phyloP scores from a whole-genome alignment of 192 early-diverging fungal genomes.

The Coemansia erecta region DNA sequence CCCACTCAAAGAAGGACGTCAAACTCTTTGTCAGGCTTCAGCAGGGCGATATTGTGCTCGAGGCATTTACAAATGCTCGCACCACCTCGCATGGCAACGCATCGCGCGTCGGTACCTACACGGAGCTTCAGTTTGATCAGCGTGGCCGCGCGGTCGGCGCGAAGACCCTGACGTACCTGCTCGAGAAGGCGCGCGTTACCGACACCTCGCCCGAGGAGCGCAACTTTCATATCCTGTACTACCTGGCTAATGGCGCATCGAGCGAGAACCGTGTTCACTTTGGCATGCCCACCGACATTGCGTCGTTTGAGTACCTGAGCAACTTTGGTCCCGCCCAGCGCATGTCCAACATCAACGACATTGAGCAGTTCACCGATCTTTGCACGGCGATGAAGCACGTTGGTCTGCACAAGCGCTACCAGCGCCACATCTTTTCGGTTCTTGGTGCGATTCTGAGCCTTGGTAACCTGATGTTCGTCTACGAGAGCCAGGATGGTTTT shows the following conservation, averaged over 20 bases:
- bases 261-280: conserved; percentile 65
- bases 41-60: conserved; percentile 68
- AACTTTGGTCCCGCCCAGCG: conserved; percentile 60
- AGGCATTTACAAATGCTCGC: conserved; percentile 76
- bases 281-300: conserved; percentile 59
- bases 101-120: conserved; percentile 78
- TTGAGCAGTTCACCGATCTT: conserved; percentile 61
- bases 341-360: conserved; percentile 70
- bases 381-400: conserved; percentile 61
- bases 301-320: conserved; percentile 44
- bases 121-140: conserved; percentile 91
- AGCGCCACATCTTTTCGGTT: conserved; percentile 78
- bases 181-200: conserved; percentile 65
- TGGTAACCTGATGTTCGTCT: conserved; percentile 82
- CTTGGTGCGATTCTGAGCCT: conserved; percentile 87
- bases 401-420: conserved; percentile 68
- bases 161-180: conserved; percentile 69
- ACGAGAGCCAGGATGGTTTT: conserved; percentile 63
- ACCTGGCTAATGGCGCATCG: conserved; percentile 75
- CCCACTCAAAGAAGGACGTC: conserved; percentile 73
- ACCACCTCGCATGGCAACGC: conserved; percentile 66
- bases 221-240: conserved; percentile 81
- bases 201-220: conserved; percentile 57
- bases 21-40: conserved; percentile 69
- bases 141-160: conserved; percentile 80